Evolutionary conservation across 2,329 filamentous ascomycete genomes (phyloP).

Genomic region (Exserohilum turcica): DNA sequence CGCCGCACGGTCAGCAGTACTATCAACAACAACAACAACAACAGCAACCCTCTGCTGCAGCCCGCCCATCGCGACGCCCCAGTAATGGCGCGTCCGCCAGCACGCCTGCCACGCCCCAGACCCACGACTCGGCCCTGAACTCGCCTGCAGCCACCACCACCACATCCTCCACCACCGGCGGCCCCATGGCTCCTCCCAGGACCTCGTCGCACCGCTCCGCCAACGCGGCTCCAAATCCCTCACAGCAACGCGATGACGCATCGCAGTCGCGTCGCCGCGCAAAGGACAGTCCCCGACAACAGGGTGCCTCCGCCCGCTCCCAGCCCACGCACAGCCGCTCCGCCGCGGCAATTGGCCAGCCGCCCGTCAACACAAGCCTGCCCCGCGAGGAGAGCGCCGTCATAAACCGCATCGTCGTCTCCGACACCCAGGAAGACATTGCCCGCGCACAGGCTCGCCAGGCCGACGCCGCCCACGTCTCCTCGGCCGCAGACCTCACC

Average conservation of each 20-base stretch:
- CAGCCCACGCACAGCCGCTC: slow-evolving; percentile 53
- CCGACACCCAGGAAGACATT: slow-evolving; percentile 74
- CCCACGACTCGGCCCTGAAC: slow-evolving; percentile 43
- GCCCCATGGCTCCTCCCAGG: slow-evolving; percentile 75
- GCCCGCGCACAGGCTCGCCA: slow-evolving; percentile 73
- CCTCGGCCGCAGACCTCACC: slow-evolving; percentile 51
- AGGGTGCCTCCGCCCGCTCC: slow-evolving; percentile 34
- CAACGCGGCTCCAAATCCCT: slow-evolving; percentile 29
- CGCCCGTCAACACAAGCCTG: slow-evolving; percentile 59
- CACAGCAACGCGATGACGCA: slow-evolving; percentile 30
- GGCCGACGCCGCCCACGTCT: slow-evolving; percentile 60
- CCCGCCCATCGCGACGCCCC: slow-evolving; percentile 42
- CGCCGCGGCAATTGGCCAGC: slow-evolving; percentile 57
- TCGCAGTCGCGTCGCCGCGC: slow-evolving; percentile 54
- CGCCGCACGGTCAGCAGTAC: slow-evolving; percentile 42
- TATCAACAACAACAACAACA: slow-evolving; percentile 29
- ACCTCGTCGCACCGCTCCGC: slow-evolving; percentile 72
- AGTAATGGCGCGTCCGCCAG: slow-evolving; percentile 51
- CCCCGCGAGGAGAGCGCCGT: slow-evolving; percentile 79
- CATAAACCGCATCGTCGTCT: slow-evolving; percentile 76
- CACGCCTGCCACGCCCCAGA: slow-evolving; percentile 44
- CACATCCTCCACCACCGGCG: slow-evolving; percentile 58
- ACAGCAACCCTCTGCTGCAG: slow-evolving; percentile 38
- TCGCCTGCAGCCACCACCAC: slow-evolving; percentile 56
- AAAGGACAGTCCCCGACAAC: slow-evolving; percentile 52